These are phyloP conservation scores for Talaromyces stipitatus DNA, from an alignment of 495 filamentous ascomycete genomes.

Conservation along the genomic window DNA sequence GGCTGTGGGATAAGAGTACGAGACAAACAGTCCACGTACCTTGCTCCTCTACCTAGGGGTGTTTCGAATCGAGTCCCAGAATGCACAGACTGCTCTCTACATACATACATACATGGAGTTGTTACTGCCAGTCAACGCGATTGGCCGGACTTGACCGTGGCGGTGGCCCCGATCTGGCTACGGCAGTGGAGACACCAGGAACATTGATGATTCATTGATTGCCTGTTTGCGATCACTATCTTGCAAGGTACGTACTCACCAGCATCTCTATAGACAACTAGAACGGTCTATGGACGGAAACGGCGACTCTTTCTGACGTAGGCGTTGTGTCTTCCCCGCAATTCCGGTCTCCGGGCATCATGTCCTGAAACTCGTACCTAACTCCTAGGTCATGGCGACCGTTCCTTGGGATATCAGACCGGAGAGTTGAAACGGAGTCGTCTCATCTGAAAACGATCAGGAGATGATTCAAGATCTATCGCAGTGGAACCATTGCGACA, in stretches of 20 bases:
- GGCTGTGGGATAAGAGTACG: too few species aligned
- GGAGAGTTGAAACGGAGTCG: not conserved
- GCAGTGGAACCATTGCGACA: not conserved
- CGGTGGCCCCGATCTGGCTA: not conserved
- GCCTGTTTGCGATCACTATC: not conserved
- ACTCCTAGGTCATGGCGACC: not conserved
- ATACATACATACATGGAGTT: too few species aligned
- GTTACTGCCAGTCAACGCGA: too few species aligned
- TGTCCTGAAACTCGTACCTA: not conserved
- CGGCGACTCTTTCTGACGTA: not conserved
- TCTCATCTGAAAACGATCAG: not conserved
- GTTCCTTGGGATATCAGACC: not conserved
- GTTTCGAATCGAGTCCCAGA: too few species aligned
- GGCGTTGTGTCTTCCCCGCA: not conserved
- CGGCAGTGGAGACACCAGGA: not conserved
- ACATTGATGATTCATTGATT: slow-evolving; percentile 3
- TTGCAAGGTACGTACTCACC: not conserved
- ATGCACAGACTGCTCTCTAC: not conserved
- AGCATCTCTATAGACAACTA: not conserved
- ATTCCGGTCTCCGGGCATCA: not conserved
- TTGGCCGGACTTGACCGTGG: not conserved
- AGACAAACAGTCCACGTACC: too few species aligned
- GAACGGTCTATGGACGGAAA: not conserved
- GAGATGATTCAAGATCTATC: not conserved
- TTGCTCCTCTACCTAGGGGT: too few species aligned